Conservation (phyloP, 1,284 basidiomycete species). For the Puccinia horiana region DNA sequence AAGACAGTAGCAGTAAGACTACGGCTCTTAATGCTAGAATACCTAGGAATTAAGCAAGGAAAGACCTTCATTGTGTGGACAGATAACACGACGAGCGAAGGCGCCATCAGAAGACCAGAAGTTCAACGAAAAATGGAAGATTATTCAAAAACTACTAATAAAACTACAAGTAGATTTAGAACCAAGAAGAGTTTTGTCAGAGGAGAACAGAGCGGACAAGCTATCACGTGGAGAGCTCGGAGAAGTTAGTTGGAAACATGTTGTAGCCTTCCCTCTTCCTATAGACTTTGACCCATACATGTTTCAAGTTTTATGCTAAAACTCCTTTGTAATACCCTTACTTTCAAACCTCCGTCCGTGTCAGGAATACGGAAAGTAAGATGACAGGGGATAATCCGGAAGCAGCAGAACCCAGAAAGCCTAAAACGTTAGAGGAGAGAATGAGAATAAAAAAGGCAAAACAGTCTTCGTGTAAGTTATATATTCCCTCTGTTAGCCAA, state of each 20-base stretch:
- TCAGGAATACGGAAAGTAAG: no score
- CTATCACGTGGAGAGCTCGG: not conserved
- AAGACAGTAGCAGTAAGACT: no score
- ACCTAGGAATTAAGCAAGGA: not conserved
- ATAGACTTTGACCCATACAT: not conserved
- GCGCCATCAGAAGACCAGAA: not conserved
- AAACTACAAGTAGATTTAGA: not conserved
- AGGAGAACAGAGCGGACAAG: not conserved
- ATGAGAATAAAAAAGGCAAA: no score
- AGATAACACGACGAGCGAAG: not conserved
- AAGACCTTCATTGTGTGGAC: not conserved
- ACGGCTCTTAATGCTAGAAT: not conserved
- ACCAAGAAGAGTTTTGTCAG: not conserved
- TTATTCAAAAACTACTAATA: not conserved
- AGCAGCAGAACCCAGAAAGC: no score
- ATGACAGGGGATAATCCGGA: no score
- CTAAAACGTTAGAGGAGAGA: no score
- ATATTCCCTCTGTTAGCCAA: no score
- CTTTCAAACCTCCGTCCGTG: no score
- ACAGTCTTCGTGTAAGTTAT: no score
- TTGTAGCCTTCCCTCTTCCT: not conserved
- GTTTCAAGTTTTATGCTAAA: not conserved
- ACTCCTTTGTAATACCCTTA: no score
- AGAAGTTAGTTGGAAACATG: not conserved
- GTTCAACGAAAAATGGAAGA: constrained; percentile 10